phyloP scores from a whole-genome alignment of 352 stramenopile species.

The Peronospora destructor region DNA sequence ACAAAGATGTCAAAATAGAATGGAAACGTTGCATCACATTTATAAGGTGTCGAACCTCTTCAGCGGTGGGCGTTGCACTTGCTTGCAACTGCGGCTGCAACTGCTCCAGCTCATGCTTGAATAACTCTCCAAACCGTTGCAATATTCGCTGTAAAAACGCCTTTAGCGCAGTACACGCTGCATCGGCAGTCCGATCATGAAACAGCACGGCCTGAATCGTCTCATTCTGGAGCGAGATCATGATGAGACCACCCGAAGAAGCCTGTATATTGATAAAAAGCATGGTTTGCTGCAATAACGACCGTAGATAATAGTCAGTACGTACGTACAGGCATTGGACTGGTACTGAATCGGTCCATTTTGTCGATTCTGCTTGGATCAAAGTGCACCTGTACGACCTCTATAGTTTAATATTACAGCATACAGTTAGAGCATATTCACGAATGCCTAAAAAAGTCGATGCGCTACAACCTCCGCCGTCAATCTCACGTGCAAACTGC shows the following conservation, averaged over 20 bases:
- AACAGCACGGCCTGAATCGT: slow-evolving; percentile 67
- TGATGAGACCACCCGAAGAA: slow-evolving; percentile 47
- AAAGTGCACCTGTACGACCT: slow-evolving; percentile 67
- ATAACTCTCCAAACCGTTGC: slow-evolving; percentile 40
- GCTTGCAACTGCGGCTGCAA: slow-evolving; percentile 41
- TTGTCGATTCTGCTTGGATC: slow-evolving; percentile 34
- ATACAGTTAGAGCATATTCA: slow-evolving; percentile 22
- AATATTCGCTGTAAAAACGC: slow-evolving; percentile 53
- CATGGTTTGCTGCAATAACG: background rate
- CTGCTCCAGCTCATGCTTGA: slow-evolving; percentile 35
- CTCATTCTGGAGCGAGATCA: slow-evolving; percentile 63
- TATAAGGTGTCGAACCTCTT: slow-evolving; percentile 17
- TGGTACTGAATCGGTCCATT: slow-evolving; percentile 22
- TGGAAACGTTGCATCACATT: too few species aligned
- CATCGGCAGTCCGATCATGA: slow-evolving; percentile 58
- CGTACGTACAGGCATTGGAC: slow-evolving; percentile 19
- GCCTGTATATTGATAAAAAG: slow-evolving; percentile 12
- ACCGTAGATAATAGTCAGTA: background rate
- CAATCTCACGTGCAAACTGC: slow-evolving; percentile 82
- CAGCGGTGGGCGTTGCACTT: slow-evolving; percentile 30
- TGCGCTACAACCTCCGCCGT: slow-evolving; percentile 46
- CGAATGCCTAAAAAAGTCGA: slow-evolving; percentile 2
- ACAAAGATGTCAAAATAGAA: slow-evolving; percentile 1
- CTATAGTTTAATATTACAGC: slow-evolving; percentile 17
- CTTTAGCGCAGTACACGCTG: slow-evolving; percentile 38